A percentile compares a stretch with the other conserved stretches of the same genome.
Conservation (phyloP, 2,329 filamentous ascomycete genomes). For the Monilinia aucupariae region DNA sequence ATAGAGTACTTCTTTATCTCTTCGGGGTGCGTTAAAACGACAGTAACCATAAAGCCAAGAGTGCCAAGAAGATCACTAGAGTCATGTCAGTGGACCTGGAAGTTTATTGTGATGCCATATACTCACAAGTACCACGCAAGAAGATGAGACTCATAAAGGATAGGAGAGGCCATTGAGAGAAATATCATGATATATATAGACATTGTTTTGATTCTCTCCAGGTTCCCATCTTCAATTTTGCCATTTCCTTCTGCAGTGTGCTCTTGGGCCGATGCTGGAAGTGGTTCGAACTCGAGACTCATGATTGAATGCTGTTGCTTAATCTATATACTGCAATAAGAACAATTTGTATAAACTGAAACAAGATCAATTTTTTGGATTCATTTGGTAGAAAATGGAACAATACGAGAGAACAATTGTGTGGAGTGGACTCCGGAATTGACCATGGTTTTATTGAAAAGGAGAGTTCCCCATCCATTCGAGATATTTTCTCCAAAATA, state of each 20-base stretch:
- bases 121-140: conserved; percentile 18
- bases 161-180: conserved; percentile 18
- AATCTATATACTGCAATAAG: neutral
- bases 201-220: neutral
- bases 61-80: conserved; percentile 10
- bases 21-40: conserved; percentile 14
- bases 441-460: neutral
- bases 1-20: conserved; percentile 18
- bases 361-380: neutral
- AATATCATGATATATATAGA: conserved; percentile 16
- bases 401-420: neutral
- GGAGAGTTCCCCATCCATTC: neutral
- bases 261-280: neutral
- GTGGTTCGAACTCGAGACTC: neutral
- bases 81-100: neutral
- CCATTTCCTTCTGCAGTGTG: neutral
- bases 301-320: neutral
- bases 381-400: neutral
- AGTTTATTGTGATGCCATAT: neutral
- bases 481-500: neutral
- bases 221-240: neutral
- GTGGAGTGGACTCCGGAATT: neutral
- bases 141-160: conserved; percentile 16
- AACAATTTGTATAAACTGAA: neutral
- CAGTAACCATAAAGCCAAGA: conserved; percentile 8